Evolutionary conservation across 225 moss, liverwort and hornwort species (phyloP).

Genomic region (Physcomitrium patens): DNA sequence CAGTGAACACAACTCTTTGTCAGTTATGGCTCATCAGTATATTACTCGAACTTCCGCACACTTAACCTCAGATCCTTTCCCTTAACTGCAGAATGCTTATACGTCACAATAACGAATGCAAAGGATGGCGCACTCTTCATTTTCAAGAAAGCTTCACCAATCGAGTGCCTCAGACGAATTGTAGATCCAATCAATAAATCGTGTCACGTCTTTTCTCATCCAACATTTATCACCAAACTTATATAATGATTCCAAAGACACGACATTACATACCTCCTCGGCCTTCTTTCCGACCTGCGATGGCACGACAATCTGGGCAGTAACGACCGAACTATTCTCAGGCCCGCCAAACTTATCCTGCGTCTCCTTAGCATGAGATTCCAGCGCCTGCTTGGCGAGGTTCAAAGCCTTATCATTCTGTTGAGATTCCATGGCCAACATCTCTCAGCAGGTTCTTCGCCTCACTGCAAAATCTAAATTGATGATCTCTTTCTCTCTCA

Average conservation of each 20-base stretch:
- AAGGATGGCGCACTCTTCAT: no score
- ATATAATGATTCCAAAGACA: no score
- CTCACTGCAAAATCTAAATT: neutral
- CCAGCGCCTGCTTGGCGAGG: constrained; percentile 28
- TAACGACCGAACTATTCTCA: constrained; percentile 37
- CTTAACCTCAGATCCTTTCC: neutral
- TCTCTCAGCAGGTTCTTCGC: neutral
- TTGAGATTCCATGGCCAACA: constrained; percentile 30
- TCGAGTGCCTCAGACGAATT: no score
- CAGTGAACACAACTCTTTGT: neutral
- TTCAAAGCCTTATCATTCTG: constrained; percentile 8
- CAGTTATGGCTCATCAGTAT: neutral
- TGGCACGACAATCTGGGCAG: constrained; percentile 40
- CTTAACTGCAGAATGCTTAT: no score
- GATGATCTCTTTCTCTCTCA: no score
- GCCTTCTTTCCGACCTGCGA: constrained; percentile 42
- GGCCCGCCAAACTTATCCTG: constrained; percentile 51
- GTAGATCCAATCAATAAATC: no score
- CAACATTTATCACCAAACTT: no score
- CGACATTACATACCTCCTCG: constrained; percentile 35
- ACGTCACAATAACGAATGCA: no score
- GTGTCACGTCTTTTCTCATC: no score
- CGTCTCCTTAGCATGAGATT: constrained; percentile 38
- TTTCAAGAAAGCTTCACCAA: no score
- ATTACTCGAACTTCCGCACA: neutral